These are phyloP conservation scores for Saposhnikovia divaricata DNA, from an alignment of 129 eudicot genomes.

Conservation along the genomic window DNA sequence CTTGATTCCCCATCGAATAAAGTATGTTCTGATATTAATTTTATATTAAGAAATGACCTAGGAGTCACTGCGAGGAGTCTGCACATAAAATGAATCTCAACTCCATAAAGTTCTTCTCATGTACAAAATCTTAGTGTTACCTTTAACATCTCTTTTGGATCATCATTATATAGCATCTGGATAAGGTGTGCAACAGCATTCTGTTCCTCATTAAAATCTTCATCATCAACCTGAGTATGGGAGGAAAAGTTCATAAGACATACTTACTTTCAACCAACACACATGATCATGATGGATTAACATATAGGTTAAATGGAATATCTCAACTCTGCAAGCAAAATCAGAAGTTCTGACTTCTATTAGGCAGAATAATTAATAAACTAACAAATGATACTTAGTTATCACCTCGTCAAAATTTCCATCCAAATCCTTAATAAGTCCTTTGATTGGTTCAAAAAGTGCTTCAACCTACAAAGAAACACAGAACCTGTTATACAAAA, in stretches of 20 bases:
- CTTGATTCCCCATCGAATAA: neutral
- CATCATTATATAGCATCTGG: constrained; percentile 77
- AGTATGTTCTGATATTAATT: neutral
- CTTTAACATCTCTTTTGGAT: constrained; percentile 92
- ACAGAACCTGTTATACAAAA: too few species aligned
- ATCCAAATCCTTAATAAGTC: constrained; percentile 78
- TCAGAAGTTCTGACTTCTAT: neutral
- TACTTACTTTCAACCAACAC: neutral
- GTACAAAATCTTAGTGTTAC: constrained; percentile 23
- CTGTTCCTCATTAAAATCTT: constrained; percentile 92
- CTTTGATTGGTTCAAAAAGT: constrained; percentile 78
- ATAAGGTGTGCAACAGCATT: constrained; percentile 94
- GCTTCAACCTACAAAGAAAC: constrained; percentile 86
- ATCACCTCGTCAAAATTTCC: constrained; percentile 63
- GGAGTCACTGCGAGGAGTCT: neutral
- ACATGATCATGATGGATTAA: too few species aligned
- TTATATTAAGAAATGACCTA: neutral
- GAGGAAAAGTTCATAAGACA: too few species aligned
- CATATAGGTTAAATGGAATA: neutral
- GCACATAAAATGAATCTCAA: too few species aligned
- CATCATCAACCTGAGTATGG: constrained; percentile 75
- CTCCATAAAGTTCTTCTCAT: too few species aligned
- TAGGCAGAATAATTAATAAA: neutral
- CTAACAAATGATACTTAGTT: constrained; percentile 5
- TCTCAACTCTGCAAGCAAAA: neutral